Conservation (phyloP, 2,329 filamentous ascomycete genomes). For the Teratosphaeriaceae sp. region DNA sequence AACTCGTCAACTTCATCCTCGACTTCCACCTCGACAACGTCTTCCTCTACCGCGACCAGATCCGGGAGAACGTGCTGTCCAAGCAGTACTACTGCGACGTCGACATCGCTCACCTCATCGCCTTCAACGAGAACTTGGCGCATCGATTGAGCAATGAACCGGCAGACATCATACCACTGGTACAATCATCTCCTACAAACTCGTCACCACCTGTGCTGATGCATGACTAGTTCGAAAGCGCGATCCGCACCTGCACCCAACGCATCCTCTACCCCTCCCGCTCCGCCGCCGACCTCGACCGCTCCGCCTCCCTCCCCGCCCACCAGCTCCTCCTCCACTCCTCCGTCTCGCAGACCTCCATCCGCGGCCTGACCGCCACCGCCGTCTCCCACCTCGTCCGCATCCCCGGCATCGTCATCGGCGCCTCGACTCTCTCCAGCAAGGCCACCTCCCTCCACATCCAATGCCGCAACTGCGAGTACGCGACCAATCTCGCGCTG, state of each 20-base stretch:
- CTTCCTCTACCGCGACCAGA: conserved; percentile 94
- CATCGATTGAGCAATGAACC: conserved; percentile 85
- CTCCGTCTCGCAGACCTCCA: conserved; percentile 81
- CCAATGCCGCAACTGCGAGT: conserved; percentile 79
- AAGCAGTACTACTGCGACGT: conserved; percentile 96
- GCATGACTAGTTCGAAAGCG: conserved; percentile 69
- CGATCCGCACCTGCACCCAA: conserved; percentile 84
- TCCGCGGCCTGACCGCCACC: conserved; percentile 86
- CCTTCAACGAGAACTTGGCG: conserved; percentile 90
- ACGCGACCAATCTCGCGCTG: conserved; percentile 63
- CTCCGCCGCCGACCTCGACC: conserved; percentile 53
- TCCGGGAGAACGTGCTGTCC: conserved; percentile 87
- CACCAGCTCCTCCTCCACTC: conserved; percentile 96
- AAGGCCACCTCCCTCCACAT: conserved; percentile 85
- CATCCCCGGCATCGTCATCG: conserved; percentile 95
- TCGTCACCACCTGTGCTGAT: conserved; percentile 2
- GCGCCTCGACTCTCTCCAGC: conserved; percentile 91
- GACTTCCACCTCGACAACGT: conserved; percentile 90
- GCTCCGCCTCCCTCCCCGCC: conserved; percentile 51
- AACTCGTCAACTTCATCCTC: conserved; percentile 84
- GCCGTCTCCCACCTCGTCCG: conserved; percentile 92
- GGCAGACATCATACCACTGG: conserved; percentile 84
- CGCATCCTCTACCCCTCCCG: conserved; percentile 83
- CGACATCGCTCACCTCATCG: conserved; percentile 91
- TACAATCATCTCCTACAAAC: conserved; percentile 38